Base-by-base conservation (phyloP, 257 asterid species). In the Scutellaria barbata region DNA sequence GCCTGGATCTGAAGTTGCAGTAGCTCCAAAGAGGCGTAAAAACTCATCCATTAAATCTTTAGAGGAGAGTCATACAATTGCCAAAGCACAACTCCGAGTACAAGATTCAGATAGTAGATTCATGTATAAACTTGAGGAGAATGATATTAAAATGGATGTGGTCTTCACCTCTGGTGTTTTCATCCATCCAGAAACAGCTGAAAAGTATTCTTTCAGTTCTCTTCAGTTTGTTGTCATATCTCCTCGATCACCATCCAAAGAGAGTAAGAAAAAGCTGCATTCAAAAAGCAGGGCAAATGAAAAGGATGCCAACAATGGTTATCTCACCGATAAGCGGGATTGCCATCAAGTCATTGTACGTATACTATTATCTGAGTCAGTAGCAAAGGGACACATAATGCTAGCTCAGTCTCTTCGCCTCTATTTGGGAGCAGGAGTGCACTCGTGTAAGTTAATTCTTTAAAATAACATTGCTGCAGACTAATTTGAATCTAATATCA, bases 1-100 rank as follows among this genome's bases (percentile, higher is more conserved):
- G 62, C 99, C 96, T 22, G 98, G 93, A 75, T 81, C 90, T 66
- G 96, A 94, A 81, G 96, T 94, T 81, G 96, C 98, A 62, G 96
- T 94, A 76, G 96, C 96, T 63, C 96, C 95, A 66, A 94, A 94
- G 87, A 83, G 89, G 70, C 96, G 99, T 60, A 89, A 84, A 82
- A 85, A 85, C 71, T 66, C 89, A 60, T 74, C 86, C 33, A 12
- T 50, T 52, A 73, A 79, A 62, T 76, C 89, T 59, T 59, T 81
- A 46, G 86, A 77, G 48, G 74, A 79, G 75, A 77, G 68, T 61
- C 73, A 45, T 58, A 63, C 53, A 7, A 71, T 66, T 72, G 41
- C 81, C 48, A 94, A 83, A 81, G 95, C 89, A 52, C 93, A 85
- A 62, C 81, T 94, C 71, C 92, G 99, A 5, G 81, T 89, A 58